phyloP scores from a whole-genome alignment of 2,329 filamentous ascomycete genomes.

The Phialophora tarda region DNA sequence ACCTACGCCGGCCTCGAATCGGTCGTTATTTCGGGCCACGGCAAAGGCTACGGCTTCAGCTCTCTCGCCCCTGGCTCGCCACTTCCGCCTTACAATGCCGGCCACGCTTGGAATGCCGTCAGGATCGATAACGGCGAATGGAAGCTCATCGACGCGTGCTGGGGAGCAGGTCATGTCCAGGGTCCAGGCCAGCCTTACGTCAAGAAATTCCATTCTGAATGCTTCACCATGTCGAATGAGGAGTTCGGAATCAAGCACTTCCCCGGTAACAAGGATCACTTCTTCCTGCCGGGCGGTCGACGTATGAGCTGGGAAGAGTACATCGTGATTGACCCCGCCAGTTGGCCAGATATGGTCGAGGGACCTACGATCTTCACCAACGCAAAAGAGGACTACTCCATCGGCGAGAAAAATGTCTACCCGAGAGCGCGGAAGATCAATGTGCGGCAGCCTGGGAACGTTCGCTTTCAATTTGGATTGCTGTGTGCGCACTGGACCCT shows the following conservation, averaged over 20 bases:
- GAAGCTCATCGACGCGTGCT: conserved; percentile 91
- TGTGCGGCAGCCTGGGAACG: conserved; percentile 60
- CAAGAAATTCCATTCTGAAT: conserved; percentile 68
- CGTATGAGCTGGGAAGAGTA: conserved; percentile 81
- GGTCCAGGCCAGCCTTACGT: conserved; percentile 64
- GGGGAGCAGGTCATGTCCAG: conserved; percentile 80
- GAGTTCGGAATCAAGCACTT: conserved; percentile 83
- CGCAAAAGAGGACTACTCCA: conserved; percentile 56
- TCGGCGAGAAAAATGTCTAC: conserved; percentile 64
- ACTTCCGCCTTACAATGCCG: conserved; percentile 66
- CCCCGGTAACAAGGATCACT: conserved; percentile 69
- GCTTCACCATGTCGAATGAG: conserved; percentile 71
- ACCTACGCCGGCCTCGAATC: conserved; percentile 78
- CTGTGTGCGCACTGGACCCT: conserved; percentile 82
- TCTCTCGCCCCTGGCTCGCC: conserved; percentile 67
- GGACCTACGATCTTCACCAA: conserved; percentile 55
- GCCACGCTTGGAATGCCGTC: conserved; percentile 94
- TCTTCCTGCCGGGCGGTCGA: conserved; percentile 76
- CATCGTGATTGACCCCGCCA: conserved; percentile 64
- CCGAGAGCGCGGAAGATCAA: conserved; percentile 67
- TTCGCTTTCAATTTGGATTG: conserved; percentile 81
- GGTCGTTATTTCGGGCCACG: conserved; percentile 75
- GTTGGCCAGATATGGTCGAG: conserved; percentile 50
- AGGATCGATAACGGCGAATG: conserved; percentile 83
- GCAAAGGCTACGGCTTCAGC: conserved; percentile 81